phyloP scores from a whole-genome alignment of 305 asterid genomes.

The Fraxinus paxiana region DNA sequence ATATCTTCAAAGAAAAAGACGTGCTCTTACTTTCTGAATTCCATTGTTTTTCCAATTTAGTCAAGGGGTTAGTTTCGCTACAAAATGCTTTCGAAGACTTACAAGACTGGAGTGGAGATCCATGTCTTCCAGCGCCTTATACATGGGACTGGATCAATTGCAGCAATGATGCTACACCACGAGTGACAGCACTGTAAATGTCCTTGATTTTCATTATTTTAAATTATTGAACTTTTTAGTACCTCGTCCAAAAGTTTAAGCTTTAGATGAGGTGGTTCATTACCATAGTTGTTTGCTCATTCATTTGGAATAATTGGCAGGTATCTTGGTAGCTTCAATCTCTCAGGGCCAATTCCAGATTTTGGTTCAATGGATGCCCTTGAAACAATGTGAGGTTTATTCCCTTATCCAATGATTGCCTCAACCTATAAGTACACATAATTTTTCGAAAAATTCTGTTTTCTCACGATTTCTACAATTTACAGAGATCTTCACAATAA shows the following conservation, averaged over 20 bases:
- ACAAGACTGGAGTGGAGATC: constrained; percentile 61
- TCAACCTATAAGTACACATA: not conserved
- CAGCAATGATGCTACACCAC: constrained; percentile 40
- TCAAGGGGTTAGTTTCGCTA: constrained; percentile 42
- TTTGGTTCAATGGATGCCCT: constrained; percentile 70
- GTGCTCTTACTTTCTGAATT: not conserved
- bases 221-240: not conserved
- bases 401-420: not conserved
- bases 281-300: not conserved
- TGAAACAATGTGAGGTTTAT: constrained; percentile 44
- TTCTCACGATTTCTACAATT: not conserved
- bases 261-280: not conserved
- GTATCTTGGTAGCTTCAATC: constrained; percentile 40
- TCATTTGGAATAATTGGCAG: constrained; percentile 24
- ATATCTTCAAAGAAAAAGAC: not conserved
- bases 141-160: constrained; percentile 75
- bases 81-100: constrained; percentile 33
- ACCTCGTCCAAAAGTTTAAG: not conserved
- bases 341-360: constrained; percentile 61
- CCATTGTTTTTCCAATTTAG: constrained; percentile 20
- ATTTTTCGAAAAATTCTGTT: not conserved
- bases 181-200: constrained; percentile 57
- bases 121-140: constrained; percentile 63
- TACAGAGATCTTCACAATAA: constrained; percentile 57
- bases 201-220: not conserved